Evolutionary conservation across 192 early-diverging fungal genomes (phyloP).

Genomic region (Umbelopsis ramanniana): DNA sequence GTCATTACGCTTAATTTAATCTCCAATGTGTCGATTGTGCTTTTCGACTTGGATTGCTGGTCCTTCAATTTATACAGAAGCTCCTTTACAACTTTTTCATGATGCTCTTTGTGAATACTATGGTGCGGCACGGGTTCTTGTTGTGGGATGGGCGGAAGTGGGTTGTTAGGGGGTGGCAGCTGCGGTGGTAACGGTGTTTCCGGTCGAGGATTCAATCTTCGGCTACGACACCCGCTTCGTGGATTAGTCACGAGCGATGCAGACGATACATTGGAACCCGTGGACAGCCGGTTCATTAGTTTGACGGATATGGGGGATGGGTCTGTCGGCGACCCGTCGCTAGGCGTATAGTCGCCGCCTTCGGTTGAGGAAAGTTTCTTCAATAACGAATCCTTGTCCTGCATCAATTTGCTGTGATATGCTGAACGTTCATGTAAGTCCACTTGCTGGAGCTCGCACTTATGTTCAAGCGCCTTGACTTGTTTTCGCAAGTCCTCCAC

Average conservation of each 20-base stretch:
- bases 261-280: not conserved
- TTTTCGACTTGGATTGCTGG: not conserved
- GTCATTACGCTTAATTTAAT: not conserved
- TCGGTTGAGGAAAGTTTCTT: not conserved
- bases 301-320: not conserved
- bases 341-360: not conserved
- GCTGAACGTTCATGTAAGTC: not conserved
- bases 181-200: slow-evolving; percentile 11
- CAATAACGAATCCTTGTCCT: not conserved
- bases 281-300: not conserved
- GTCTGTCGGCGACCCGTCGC: not conserved
- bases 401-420: not conserved
- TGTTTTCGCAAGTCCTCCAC: not conserved
- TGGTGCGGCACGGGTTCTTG: not conserved
- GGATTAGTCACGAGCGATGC: not conserved
- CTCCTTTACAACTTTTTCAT: not conserved
- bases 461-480: not conserved
- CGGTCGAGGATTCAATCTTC: slow-evolving; percentile 13
- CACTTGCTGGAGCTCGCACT: slow-evolving; percentile 7
- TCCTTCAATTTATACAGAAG: not conserved
- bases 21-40: not conserved
- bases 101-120: not conserved
- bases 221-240: not conserved
- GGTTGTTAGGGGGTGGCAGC: slow-evolving; percentile 7
- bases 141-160: not conserved